phyloP scores from a whole-genome alignment of 1,284 basidiomycete species.

The Pseudozyma tsukubaensis region DNA sequence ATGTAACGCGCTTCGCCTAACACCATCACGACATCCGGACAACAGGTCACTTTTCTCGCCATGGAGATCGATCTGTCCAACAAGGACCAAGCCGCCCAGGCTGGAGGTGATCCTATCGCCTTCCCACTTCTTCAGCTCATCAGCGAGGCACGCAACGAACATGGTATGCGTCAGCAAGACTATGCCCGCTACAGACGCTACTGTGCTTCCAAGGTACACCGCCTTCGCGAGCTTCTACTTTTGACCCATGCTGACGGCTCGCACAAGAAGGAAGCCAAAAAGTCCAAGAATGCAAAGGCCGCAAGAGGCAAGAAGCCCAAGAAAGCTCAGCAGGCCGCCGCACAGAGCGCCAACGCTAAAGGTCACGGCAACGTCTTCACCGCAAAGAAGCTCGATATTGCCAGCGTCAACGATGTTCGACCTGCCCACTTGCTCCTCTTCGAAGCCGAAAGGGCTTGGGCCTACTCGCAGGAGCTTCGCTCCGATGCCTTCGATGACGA shows the following conservation, averaged over 20 bases:
- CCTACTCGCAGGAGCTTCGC: conserved; percentile 84
- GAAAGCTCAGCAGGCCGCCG: conserved; percentile 46
- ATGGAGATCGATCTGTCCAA: conserved; percentile 48
- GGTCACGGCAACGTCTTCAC: conserved; percentile 89
- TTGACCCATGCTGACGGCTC: conserved; percentile 75
- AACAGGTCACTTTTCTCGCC: background rate
- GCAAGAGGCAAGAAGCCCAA: conserved; percentile 54
- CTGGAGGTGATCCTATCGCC: conserved; percentile 34
- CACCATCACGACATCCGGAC: background rate
- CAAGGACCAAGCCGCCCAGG: conserved; percentile 25
- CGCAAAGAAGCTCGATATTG: conserved; percentile 52
- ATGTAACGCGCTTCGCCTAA: background rate
- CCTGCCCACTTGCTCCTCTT: conserved; percentile 78
- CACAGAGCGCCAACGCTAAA: conserved; percentile 61
- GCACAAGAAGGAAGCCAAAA: conserved; percentile 30
- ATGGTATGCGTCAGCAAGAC: conserved; percentile 90
- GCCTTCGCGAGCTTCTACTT: conserved; percentile 83
- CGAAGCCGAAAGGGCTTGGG: conserved; percentile 91
- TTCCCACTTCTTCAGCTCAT: conserved; percentile 79
- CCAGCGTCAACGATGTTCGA: conserved; percentile 52
- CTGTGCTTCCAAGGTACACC: conserved; percentile 88
- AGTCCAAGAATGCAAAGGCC: conserved; percentile 36
- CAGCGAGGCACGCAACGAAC: conserved; percentile 88
- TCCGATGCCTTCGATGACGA: conserved; percentile 73
- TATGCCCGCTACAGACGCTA: conserved; percentile 86